These are phyloP conservation scores for Endogone sp. DNA, from an alignment of 192 early-diverging fungal genomes.

Conservation along the genomic window DNA sequence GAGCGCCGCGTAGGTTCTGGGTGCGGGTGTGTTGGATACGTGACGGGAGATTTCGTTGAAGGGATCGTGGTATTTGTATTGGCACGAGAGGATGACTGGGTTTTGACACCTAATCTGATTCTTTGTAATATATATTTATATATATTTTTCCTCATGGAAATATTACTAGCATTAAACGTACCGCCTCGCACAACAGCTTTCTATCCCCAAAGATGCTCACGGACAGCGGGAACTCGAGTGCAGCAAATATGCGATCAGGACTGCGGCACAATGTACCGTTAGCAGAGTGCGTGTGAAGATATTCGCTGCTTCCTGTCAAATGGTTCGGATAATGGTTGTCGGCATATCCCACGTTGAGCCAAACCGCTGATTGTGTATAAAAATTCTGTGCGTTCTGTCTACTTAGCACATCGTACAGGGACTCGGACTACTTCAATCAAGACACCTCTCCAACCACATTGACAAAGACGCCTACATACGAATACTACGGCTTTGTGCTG, in stretches of 20 bases:
- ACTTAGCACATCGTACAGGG: not conserved
- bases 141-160: not conserved
- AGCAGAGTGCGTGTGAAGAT: not conserved
- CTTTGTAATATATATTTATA: no score
- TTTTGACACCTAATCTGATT: no score
- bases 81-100: no score
- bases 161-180: not conserved
- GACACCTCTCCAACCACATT: constrained; percentile 1
- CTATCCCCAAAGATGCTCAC: not conserved
- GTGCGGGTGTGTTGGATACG: no score
- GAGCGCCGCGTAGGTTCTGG: not conserved
- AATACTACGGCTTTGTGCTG: constrained; percentile 87
- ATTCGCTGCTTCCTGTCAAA: no score
- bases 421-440: not conserved
- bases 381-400: no score
- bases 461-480: constrained; percentile 66
- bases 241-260: not conserved
- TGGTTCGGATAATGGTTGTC: no score
- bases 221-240: not conserved
- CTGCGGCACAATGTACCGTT: not conserved
- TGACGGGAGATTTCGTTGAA: not conserved
- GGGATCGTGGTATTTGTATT: not conserved
- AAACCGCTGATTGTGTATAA: not conserved
- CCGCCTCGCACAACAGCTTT: not conserved
- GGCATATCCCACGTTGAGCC: not conserved